Evolutionary conservation across 2,329 filamentous ascomycete species (phyloP), one percentile per base, ranked within the genome.

Genomic region (Monilinia vaccinii-corymbosi): DNA sequence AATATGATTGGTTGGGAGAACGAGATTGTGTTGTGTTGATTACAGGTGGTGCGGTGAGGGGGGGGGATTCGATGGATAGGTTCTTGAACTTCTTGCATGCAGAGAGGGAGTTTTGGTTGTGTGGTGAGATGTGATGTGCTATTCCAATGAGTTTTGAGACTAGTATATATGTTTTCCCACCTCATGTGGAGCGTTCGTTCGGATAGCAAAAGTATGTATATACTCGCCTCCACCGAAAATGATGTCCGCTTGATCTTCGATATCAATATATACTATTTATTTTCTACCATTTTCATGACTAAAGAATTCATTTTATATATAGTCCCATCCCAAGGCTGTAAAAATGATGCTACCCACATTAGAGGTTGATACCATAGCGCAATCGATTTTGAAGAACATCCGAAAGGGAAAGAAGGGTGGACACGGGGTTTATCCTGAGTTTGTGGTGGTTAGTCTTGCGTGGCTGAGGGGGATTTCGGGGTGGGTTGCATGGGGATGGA

Each of bases 1-100:
- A 70, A 45, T 87, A 86, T 73, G 78, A 84, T 61, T 91, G 78
- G 84, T 61, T 91, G 87, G 86, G 74, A 77, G 25, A 79, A 78
- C 56, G 88, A 91, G 74, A 78, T 91, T 55, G 84, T 89, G 3
- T 91, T 55, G 84, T 89, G 3, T 76, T 91, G 47, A 79, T 92
- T 23, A 92, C 89, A 0, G 88, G 89, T 9, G 89, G 89, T 9
- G 84, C 85, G 46, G 89, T 9, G 89, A 89, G 9, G 84, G 85
- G 46, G 82, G 83, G 60, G 89, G 89, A 0, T 91, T 93, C 68
- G 89, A 89, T 16, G 82, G 80, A 23, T 75, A 80, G 42, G 78
- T 90, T 3, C 87, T 87, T 16, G 77, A 79, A 64, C 71, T 86
- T 57, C 76, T 94, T n/a, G 84, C 83, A 0, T n/a, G 84, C 83